These are phyloP conservation scores for Tieghemostelium lacteum DNA, from an alignment of 78 protist species.

Conservation along the genomic window DNA sequence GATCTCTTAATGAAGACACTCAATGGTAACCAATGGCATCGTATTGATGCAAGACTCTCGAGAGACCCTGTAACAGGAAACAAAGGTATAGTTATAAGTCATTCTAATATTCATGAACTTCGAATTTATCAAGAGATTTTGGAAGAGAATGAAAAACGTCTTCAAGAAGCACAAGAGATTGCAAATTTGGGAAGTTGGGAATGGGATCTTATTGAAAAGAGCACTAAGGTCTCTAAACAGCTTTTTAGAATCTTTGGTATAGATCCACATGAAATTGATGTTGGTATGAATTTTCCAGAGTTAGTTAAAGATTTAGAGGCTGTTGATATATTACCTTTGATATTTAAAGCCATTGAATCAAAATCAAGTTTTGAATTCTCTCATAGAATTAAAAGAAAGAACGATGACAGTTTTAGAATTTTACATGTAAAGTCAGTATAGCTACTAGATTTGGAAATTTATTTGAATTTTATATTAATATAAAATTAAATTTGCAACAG, in stretches of 20 bases:
- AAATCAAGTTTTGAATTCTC: constrained; percentile 33
- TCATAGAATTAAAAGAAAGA: constrained; percentile 16
- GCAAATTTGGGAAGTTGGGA: constrained; percentile 57
- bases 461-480: not conserved
- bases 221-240: constrained; percentile 45
- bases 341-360: not conserved
- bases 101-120: constrained; percentile 10
- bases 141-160: constrained; percentile 8
- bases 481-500: not conserved
- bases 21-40: not conserved
- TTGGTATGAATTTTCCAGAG: not conserved
- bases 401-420: constrained; percentile 14
- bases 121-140: not conserved
- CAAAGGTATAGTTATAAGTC: not conserved
- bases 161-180: constrained; percentile 29
- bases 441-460: not conserved
- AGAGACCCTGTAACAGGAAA: constrained; percentile 22
- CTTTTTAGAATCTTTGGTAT: constrained; percentile 29
- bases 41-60: constrained; percentile 5
- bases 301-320: not conserved
- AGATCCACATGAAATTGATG: not conserved
- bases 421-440: constrained; percentile 8
- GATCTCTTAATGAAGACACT: not conserved
- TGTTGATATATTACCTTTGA: constrained; percentile 3
- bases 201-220: constrained; percentile 11